These are phyloP conservation scores for Piloderma croceum DNA, from an alignment of 768 basidiomycete species.

Conservation along the genomic window DNA sequence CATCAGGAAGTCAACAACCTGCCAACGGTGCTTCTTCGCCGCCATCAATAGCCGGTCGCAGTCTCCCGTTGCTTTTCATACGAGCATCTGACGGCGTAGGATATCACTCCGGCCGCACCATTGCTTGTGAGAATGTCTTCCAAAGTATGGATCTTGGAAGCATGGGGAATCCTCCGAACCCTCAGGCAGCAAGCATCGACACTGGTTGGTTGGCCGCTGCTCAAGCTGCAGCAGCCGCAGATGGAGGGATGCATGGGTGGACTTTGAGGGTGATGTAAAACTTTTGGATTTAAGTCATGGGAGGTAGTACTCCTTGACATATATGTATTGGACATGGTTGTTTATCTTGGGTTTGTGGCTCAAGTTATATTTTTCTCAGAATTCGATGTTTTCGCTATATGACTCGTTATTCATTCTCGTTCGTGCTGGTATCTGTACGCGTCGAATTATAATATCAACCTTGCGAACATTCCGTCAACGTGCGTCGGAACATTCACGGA, in stretches of 20 bases:
- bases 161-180: slow-evolving; percentile 42
- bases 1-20: slow-evolving; percentile 8
- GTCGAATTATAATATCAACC: too few species aligned
- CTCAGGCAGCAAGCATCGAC: slow-evolving; percentile 45
- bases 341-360: not conserved
- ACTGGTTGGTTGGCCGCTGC: slow-evolving; percentile 71
- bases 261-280: slow-evolving; percentile 70
- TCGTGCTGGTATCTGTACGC: too few species aligned
- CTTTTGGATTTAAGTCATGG: slow-evolving; percentile 8
- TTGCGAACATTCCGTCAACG: too few species aligned
- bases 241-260: slow-evolving; percentile 71
- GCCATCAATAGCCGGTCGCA: slow-evolving; percentile 59
- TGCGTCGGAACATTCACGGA: too few species aligned
- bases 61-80: slow-evolving; percentile 75
- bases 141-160: slow-evolving; percentile 58
- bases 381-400: too few species aligned
- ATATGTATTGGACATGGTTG: too few species aligned
- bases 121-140: slow-evolving; percentile 79
- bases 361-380: too few species aligned
- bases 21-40: slow-evolving; percentile 26
- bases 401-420: too few species aligned
- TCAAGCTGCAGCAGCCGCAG: slow-evolving; percentile 59
- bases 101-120: slow-evolving; percentile 81
- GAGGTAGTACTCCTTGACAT: too few species aligned
- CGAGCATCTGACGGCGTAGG: slow-evolving; percentile 80